Evolutionary conservation across 192 early-diverging fungal species (phyloP), one percentile per base, ranked within the genome.

Genomic region (Backusella parvicylindrica): DNA sequence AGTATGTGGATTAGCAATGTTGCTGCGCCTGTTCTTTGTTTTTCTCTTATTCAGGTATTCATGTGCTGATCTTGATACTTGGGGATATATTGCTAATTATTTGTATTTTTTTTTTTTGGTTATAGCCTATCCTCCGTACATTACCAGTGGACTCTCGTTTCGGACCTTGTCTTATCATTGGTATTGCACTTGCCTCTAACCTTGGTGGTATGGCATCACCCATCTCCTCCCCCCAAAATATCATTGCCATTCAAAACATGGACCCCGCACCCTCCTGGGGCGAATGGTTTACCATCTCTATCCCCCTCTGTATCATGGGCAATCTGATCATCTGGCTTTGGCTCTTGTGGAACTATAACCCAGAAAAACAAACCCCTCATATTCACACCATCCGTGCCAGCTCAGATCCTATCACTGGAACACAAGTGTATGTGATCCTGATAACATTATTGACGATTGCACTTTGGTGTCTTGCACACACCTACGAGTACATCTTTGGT

Each of bases 1-100:
- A 95, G 94, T 84, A 99, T 99, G 97, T 97, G 95, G 97, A 99
- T 99, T 73, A 91, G 89, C 56, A 99, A 99, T 74, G 97, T 99
- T 6, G 97, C 97, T 2, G 97, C 97, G 11, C 97, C 97, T 11
- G 97, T 97, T 18, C 85, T 99, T 16, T 99, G 97, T 84, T 97
- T 99, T 75, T 95, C 94, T 43, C 83, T 99, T 74, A 93, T 97
- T 73, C 90, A 92, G 75, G 90, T 91, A 76, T 30, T 68, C 68
- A 11, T 53, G 37, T 70, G 50, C 26, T 80, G 32, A 40, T n/a
- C 11, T 18, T 6, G 12, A 41, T 13, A 41, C 6, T 13, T 15
- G 38, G 0, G 13, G 38, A 41, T 47, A 36, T 53, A 15, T 50
- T 64, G 15, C 28, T 43, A 11, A 35, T 26, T 35, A 26, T 38